phyloP scores from a whole-genome alignment of 208 protist genomes.

The Leishmania braziliensis region DNA sequence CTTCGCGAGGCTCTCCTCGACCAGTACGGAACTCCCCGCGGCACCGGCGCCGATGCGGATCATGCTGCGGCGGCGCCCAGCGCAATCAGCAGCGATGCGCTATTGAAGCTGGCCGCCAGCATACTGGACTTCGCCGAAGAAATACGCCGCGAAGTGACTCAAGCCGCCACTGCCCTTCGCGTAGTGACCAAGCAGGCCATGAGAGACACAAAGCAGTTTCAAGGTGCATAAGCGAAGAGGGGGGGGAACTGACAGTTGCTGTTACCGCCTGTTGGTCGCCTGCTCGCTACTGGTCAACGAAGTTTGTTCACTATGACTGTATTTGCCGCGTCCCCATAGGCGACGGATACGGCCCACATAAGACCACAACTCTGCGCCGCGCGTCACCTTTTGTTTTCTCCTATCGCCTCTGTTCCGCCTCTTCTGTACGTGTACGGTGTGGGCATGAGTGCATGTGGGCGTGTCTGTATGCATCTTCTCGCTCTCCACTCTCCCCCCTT shows the following conservation, averaged over 20 bases:
- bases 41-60: neutral
- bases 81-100: slow-evolving; percentile 14
- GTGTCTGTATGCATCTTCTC: neutral
- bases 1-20: slow-evolving; percentile 26
- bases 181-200: slow-evolving; percentile 38
- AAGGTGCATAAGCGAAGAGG: neutral
- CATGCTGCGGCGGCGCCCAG: neutral
- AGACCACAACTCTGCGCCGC: neutral
- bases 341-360: neutral
- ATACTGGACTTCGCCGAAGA: slow-evolving; percentile 79
- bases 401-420: neutral
- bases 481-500: neutral
- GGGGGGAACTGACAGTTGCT: neutral
- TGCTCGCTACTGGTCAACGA: neutral
- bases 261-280: neutral
- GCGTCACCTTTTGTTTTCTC: neutral
- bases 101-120: slow-evolving; percentile 68
- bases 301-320: neutral
- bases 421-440: neutral
- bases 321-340: neutral
- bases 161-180: slow-evolving; percentile 43
- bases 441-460: neutral
- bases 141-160: slow-evolving; percentile 53
- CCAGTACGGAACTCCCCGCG: slow-evolving; percentile 31
- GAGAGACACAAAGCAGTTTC: slow-evolving; percentile 16